These are phyloP conservation scores for Anisodus acutangulus DNA, from an alignment of 257 asterid genomes.

Conservation along the genomic window DNA sequence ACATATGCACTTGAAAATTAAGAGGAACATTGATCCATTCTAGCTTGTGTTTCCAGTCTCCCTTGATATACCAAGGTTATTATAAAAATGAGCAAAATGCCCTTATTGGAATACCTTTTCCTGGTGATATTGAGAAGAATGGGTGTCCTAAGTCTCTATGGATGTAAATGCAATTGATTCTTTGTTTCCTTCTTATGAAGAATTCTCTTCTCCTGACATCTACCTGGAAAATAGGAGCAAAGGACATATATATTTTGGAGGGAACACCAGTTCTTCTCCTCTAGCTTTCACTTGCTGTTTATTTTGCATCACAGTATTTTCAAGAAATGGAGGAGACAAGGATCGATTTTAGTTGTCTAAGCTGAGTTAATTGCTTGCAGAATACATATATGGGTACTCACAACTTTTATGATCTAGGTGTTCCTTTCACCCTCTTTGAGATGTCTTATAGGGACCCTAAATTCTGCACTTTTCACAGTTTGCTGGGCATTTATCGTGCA, in stretches of 20 bases:
- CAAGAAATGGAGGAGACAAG: background rate
- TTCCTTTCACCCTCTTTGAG: conserved; percentile 1
- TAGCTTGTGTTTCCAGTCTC: background rate
- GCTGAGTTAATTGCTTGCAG: background rate
- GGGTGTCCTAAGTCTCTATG: background rate
- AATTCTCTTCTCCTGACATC: background rate
- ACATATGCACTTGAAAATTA: background rate
- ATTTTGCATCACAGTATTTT: background rate
- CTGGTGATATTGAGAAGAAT: background rate
- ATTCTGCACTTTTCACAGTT: background rate
- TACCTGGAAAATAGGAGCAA: background rate
- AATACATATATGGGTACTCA: background rate
- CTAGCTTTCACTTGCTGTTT: background rate
- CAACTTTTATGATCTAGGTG: conserved; percentile 9
- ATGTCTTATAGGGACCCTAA: background rate
- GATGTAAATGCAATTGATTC: conserved; percentile 11
- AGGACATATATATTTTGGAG: background rate
- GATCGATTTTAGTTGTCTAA: background rate
- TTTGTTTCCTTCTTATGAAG: background rate
- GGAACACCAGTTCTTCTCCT: background rate
- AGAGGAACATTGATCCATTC: conserved; percentile 14
- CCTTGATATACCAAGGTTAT: no score
- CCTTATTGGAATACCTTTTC: background rate
- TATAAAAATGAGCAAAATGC: background rate
- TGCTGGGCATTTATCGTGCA: background rate